Percentiles rank a stretch among this genome's conserved stretches.
These are phyloP conservation scores for Solanum paucissectum DNA, from an alignment of 257 asterid genomes.

Conservation along the genomic window DNA sequence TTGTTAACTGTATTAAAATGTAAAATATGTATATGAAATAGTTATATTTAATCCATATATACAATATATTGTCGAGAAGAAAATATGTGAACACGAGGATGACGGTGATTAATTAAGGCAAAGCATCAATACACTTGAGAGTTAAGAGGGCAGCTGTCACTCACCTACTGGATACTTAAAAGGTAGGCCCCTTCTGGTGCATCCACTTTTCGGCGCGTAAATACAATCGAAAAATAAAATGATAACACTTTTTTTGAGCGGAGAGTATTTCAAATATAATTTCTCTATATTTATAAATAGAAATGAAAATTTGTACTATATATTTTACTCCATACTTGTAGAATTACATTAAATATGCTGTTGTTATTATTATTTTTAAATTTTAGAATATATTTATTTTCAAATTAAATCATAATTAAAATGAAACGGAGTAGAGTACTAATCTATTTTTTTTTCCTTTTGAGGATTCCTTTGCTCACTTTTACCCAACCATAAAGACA, in stretches of 20 bases:
- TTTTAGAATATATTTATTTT: too few species aligned
- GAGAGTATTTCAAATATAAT: too few species aligned
- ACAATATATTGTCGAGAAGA: not conserved
- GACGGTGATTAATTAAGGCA: not conserved
- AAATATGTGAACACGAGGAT: not conserved
- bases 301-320: too few species aligned
- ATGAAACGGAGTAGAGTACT: too few species aligned
- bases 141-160: not conserved
- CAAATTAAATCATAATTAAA: too few species aligned
- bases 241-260: too few species aligned
- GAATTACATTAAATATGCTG: too few species aligned
- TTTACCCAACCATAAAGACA: not conserved
- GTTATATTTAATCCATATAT: not conserved
- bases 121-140: not conserved
- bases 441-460: not conserved
- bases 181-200: not conserved
- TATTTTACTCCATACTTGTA: too few species aligned
- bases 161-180: not conserved
- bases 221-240: not conserved
- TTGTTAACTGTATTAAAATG: not conserved
- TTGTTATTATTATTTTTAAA: too few species aligned
- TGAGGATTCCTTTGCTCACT: not conserved
- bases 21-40: not conserved
- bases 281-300: too few species aligned
- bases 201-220: not conserved